Evolutionary conservation across 1,284 basidiomycete species (phyloP).

Genomic region (Heterobasidion irregulare): DNA sequence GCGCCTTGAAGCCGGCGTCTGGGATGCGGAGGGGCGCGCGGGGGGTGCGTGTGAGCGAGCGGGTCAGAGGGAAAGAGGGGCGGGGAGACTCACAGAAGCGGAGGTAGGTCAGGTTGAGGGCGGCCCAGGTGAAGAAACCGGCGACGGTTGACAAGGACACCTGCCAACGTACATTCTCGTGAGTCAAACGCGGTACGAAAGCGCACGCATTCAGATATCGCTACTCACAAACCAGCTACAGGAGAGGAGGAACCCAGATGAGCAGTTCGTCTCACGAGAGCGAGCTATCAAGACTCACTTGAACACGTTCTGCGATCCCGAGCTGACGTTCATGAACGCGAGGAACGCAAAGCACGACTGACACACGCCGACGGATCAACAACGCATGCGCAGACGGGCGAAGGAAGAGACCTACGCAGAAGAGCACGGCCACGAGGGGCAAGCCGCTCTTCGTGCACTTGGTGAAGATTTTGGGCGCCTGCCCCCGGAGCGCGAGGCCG

Average conservation of each 20-base stretch:
- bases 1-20: constrained; percentile 47
- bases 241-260: neutral
- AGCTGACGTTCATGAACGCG: constrained; percentile 39
- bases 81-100: constrained; percentile 47
- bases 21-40: constrained; percentile 19
- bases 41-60: constrained; percentile 6
- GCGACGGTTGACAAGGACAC: constrained; percentile 50
- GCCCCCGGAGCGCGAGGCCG: constrained; percentile 71
- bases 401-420: constrained; percentile 28
- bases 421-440: constrained; percentile 54
- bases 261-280: constrained; percentile 10
- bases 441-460: constrained; percentile 70
- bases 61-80: neutral
- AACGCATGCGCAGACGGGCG: neutral
- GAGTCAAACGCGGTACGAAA: constrained; percentile 12
- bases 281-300: constrained; percentile 13
- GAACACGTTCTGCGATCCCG: constrained; percentile 27
- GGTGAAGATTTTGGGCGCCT: constrained; percentile 56
- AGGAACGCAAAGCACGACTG: constrained; percentile 38
- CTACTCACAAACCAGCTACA: neutral
- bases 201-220: neutral
- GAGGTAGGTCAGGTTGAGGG: constrained; percentile 68
- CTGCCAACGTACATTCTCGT: constrained; percentile 28
- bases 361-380: constrained; percentile 5
- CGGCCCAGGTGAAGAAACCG: constrained; percentile 61